Evolutionary conservation across 305 asterid genomes (phyloP), one percentile per base, ranked within the genome.

Genomic region (Andrographis paniculata): DNA sequence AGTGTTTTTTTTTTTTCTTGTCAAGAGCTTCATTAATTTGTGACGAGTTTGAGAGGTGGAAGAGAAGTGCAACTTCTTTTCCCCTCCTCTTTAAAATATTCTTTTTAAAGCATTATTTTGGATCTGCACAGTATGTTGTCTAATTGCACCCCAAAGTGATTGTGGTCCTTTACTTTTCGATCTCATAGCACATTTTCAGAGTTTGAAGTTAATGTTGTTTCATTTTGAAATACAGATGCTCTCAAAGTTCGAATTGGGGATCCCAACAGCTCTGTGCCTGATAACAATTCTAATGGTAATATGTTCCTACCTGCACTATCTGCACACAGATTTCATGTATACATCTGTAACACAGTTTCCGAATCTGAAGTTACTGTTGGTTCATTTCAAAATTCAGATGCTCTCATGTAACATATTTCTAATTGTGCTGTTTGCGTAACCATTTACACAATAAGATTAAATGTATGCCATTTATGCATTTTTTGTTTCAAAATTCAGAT

Each of bases 281-380:
- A 30, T n/a, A 27, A 52, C 23, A 41, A 54, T 42, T 63, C 66
- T 48, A 42, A 52, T 50, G 77, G 83, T 75, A 59, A 67, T 6
- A 6, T 31, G 6, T 5, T 31, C 13, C 11, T n/a, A n/a, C 37
- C 1, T 31, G 37, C 11, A 4, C 3, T 5, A 2, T 31, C 37
- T 31, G 2, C 11, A 31, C 37, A 31, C 37, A 31, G n/a, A 23
- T 23, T 31, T 5, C 6, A 31, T 31, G 37, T 44, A 38, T 24
- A 3, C 8, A 24, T 24, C 4, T 3, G 8, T 3, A 3, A 8
- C 6, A 4, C 30, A 1, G 10, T 28, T 28, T 28, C 11, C 10
- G 33, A 6, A 12, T 28, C 1, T 28, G 3, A 28, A 1, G 10
- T 4, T 24, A 24, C 30, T 24, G 30, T 28, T 28, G n/a, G n/a